Percentiles rank a stretch among this genome's conserved stretches.
These are phyloP conservation scores for Imleria badia DNA, from an alignment of 768 basidiomycete genomes.

Conservation along the genomic window DNA sequence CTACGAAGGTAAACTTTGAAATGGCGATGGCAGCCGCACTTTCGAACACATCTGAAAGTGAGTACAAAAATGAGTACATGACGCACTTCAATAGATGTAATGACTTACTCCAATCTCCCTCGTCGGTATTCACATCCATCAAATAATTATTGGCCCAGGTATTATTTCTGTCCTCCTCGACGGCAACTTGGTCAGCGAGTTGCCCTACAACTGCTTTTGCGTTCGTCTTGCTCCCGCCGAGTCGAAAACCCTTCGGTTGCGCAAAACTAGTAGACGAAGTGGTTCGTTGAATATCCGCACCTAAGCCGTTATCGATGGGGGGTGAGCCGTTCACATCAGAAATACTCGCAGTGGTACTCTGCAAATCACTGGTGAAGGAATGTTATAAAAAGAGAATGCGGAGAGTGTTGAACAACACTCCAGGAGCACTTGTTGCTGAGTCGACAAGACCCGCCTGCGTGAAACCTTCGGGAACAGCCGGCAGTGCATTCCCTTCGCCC, in stretches of 20 bases:
- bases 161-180: slow-evolving; percentile 40
- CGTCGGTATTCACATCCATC: slow-evolving; percentile 92
- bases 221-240: slow-evolving; percentile 56
- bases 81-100: background rate
- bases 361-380: slow-evolving; percentile 60
- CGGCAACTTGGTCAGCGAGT: slow-evolving; percentile 55
- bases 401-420: slow-evolving; percentile 46
- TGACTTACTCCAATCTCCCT: slow-evolving; percentile 89
- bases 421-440: slow-evolving; percentile 88
- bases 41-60: slow-evolving; percentile 70
- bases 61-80: background rate
- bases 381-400: background rate
- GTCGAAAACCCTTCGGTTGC: slow-evolving; percentile 63
- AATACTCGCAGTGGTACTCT: slow-evolving; percentile 54
- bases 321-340: slow-evolving; percentile 46
- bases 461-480: slow-evolving; percentile 31
- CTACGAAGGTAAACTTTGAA: slow-evolving; percentile 23
- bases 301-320: slow-evolving; percentile 1
- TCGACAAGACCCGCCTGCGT: slow-evolving; percentile 56
- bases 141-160: slow-evolving; percentile 79
- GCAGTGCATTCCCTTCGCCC: slow-evolving; percentile 31
- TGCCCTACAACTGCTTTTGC: slow-evolving; percentile 47
- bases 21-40: slow-evolving; percentile 40
- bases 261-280: slow-evolving; percentile 23
- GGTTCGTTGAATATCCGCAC: background rate